Conservation (phyloP, 805 yeast species). For the Kazachstania bromeliacearum region DNA sequence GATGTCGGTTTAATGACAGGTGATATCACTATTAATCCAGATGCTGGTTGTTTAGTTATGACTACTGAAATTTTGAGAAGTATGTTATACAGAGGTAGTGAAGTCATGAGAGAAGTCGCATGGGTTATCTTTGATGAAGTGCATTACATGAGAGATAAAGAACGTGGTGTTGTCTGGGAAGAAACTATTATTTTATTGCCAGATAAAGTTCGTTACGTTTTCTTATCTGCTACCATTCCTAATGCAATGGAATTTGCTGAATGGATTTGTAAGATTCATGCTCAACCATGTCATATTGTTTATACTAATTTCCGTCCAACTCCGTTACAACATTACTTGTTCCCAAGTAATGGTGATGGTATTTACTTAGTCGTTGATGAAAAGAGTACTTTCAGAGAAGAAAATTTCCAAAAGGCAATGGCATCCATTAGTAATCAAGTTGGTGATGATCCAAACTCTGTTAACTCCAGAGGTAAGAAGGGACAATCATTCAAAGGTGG, state of each 20-base stretch:
- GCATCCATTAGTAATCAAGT: conserved; percentile 71
- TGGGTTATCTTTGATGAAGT: conserved; percentile 98
- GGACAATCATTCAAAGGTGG: conserved; percentile 87
- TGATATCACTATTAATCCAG: conserved; percentile 96
- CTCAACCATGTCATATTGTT: conserved; percentile 96
- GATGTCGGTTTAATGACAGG: conserved; percentile 99
- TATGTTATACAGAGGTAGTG: conserved; percentile 96
- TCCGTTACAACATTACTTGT: conserved; percentile 91
- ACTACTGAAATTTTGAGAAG: conserved; percentile 96
- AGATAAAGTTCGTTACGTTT: conserved; percentile 89
- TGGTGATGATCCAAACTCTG: conserved; percentile 75
- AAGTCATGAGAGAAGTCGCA: conserved; percentile 96
- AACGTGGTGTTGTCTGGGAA: conserved; percentile 99
- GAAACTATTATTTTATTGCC: conserved; percentile 94
- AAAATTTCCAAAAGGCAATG: conserved; percentile 97
- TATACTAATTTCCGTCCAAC: conserved; percentile 99
- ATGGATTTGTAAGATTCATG: conserved; percentile 93
- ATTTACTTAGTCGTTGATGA: conserved; percentile 96
- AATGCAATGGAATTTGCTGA: conserved; percentile 98
- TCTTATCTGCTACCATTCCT: conserved; percentile 93
- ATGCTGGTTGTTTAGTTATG: conserved; percentile 97
- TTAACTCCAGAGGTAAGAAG: conserved; percentile 52
- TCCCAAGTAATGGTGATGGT: conserved; percentile 98
- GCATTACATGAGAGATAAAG: conserved; percentile 96
- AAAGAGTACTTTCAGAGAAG: conserved; percentile 91